Percentiles rank a stretch among this genome's conserved stretches.
Evolutionary conservation across 192 early-diverging fungal genomes (phyloP).

Genomic region (Lobulomyces angularis): DNA sequence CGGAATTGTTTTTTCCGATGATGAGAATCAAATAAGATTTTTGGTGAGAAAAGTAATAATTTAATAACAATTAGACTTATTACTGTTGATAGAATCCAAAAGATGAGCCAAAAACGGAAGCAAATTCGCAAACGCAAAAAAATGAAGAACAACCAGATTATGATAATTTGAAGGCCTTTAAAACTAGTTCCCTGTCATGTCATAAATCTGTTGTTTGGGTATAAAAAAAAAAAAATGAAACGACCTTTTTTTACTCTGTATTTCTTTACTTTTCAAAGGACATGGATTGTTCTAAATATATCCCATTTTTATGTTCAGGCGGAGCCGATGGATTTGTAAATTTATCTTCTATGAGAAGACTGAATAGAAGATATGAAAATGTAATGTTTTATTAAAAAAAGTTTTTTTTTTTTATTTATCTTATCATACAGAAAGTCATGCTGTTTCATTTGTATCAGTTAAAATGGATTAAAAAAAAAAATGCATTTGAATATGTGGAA

Average conservation of each 20-base stretch:
- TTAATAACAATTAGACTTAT: no score
- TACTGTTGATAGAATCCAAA: no score
- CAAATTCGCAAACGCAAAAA: no score
- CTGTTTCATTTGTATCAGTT: constrained; percentile 16
- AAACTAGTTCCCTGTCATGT: not conserved
- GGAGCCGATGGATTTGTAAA: constrained; percentile 22
- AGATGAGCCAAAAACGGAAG: no score
- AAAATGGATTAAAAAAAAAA: constrained; percentile 5
- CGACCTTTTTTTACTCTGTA: no score
- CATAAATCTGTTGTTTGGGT: constrained; percentile 10
- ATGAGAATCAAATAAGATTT: constrained; percentile 15
- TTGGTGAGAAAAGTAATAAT: no score
- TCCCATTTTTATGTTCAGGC: constrained; percentile 17
- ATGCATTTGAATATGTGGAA: constrained; percentile 14
- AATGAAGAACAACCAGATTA: constrained; percentile 10
- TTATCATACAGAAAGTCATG: constrained; percentile 7
- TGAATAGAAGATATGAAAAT: constrained; percentile 5
- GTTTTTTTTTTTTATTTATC: not conserved
- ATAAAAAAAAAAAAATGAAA: no score
- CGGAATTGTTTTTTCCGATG: constrained; percentile 12
- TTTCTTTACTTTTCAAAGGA: no score
- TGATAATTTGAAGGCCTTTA: not conserved
- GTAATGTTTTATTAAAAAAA: not conserved
- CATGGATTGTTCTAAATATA: constrained; percentile 9
- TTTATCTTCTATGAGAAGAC: constrained; percentile 21